Evolutionary conservation across 1,284 basidiomycete genomes (phyloP).

Genomic region (Moesziomyces parantarcticus): DNA sequence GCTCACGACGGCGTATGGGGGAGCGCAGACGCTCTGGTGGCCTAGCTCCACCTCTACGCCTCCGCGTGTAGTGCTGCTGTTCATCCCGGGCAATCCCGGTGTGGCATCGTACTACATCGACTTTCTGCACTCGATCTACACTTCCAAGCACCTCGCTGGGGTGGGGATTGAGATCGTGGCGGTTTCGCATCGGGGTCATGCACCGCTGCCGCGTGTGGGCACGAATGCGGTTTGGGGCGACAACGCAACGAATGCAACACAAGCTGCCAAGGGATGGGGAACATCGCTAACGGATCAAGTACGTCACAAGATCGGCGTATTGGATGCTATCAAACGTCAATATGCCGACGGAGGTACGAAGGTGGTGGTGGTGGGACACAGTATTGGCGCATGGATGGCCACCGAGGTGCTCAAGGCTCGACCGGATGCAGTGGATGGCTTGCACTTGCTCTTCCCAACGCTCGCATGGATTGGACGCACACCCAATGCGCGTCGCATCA

Average conservation of each 20-base stretch:
- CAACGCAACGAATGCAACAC: constrained; percentile 8
- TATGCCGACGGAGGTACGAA: constrained; percentile 33
- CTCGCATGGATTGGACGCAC: constrained; percentile 50
- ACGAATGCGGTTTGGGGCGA: constrained; percentile 23
- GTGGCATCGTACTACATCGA: constrained; percentile 51
- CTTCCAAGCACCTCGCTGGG: neutral
- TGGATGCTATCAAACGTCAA: constrained; percentile 31
- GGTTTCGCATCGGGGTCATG: constrained; percentile 55
- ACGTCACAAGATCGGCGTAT: constrained; percentile 46
- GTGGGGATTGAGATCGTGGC: constrained; percentile 47
- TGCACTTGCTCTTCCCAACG: constrained; percentile 58
- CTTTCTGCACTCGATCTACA: constrained; percentile 46
- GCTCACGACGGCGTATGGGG: constrained; percentile 38
- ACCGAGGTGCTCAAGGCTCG: constrained; percentile 37
- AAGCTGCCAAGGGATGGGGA: constrained; percentile 34
- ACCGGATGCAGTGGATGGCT: constrained; percentile 26
- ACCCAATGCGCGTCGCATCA: constrained; percentile 46
- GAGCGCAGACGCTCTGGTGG: constrained; percentile 50
- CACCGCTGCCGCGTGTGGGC: constrained; percentile 30
- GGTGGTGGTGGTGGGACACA: constrained; percentile 53
- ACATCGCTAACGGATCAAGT: constrained; percentile 49
- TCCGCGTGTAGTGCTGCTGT: constrained; percentile 48
- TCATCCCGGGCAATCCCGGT: constrained; percentile 61
- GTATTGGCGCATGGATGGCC: constrained; percentile 56
- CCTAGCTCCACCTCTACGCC: constrained; percentile 8